Evolutionary conservation across 139 green algal species (phyloP).

Genomic region (Picochlorum sp.): DNA sequence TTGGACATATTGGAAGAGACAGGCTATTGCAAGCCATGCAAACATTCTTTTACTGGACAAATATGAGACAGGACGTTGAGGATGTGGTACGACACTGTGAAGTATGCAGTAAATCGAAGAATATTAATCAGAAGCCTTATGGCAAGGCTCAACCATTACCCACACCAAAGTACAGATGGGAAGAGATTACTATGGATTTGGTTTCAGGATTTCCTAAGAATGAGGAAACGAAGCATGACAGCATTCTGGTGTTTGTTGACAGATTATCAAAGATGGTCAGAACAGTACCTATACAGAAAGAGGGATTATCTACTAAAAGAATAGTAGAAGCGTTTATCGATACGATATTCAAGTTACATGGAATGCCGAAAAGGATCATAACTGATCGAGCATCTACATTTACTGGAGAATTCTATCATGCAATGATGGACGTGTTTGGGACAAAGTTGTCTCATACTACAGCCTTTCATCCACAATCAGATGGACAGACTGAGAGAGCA

Average conservation of each 20-base stretch:
- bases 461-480: too few species aligned
- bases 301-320: slow-evolving; percentile 19
- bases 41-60: not conserved
- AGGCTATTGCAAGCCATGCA: not conserved
- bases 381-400: too few species aligned
- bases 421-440: too few species aligned
- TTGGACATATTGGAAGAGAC: slow-evolving; percentile 4
- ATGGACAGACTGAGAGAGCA: too few species aligned
- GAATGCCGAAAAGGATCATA: too few species aligned
- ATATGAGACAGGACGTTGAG: not conserved
- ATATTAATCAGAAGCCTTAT: not conserved
- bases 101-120: not conserved
- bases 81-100: not conserved
- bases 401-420: too few species aligned
- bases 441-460: too few species aligned
- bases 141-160: slow-evolving; percentile 19
- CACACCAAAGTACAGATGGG: slow-evolving; percentile 27
- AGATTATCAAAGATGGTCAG: slow-evolving; percentile 38
- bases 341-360: too few species aligned
- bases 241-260: slow-evolving; percentile 48
- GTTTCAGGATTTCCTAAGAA: slow-evolving; percentile 41
- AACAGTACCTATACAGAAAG: not conserved
- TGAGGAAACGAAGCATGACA: slow-evolving; percentile 11
- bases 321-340: too few species aligned
- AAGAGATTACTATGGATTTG: slow-evolving; percentile 45